Evolutionary conservation across 257 asterid species (phyloP), one percentile per base, ranked within the genome.

Genomic region (Ajuga chamaepitys): DNA sequence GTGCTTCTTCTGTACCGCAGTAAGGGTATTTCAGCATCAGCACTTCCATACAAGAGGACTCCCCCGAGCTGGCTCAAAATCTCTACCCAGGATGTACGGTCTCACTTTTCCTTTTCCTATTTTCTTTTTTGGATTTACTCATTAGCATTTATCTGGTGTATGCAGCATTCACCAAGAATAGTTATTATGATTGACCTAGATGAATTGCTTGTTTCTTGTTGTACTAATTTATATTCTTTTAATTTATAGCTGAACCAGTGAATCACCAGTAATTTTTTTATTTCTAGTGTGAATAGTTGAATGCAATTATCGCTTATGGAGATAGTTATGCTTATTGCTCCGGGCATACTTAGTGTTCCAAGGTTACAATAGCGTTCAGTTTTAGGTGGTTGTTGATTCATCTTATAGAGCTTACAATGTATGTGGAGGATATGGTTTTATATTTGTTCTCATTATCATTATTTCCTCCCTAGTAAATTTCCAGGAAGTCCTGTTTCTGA

Each of bases 21-120:
- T 20, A 89, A 89, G 86, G 97, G 95, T 75, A 85, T 89, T 58
- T 87, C 94, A 41, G 93, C 91, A 13, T 87, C 95, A 12, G 97
- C 96, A 4, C 85, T 85, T 58, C 96, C 95, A 1, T 89, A 89
- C 83, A 86, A 86, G 91, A 83, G 96, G 74, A 82, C 91, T 66
- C 86, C 95, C 16, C 96, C 96, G 2, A 84, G 84, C 63, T 89
- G 91, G 96, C 89, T 89, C 54, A 89, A 89, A 74, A 83, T 76
- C 66, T 74, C 93, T 40, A 46, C 83, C 30, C 82, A 59, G 41
- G 91, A 85, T 66, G 88, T 85, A 66, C 35, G 17, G 14, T 10
- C 51, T 45, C 25, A 7, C 41, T 42, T 44, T 32, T 22, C 3
- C 16, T 42, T 11, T 54, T 20, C 37, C 4, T 40, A 0, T 32